A percentile compares a stretch with the other conserved stretches of the same genome.
Evolutionary conservation across 331 rosid genomes (phyloP).

Genomic region (Erythrophleum ivorense): DNA sequence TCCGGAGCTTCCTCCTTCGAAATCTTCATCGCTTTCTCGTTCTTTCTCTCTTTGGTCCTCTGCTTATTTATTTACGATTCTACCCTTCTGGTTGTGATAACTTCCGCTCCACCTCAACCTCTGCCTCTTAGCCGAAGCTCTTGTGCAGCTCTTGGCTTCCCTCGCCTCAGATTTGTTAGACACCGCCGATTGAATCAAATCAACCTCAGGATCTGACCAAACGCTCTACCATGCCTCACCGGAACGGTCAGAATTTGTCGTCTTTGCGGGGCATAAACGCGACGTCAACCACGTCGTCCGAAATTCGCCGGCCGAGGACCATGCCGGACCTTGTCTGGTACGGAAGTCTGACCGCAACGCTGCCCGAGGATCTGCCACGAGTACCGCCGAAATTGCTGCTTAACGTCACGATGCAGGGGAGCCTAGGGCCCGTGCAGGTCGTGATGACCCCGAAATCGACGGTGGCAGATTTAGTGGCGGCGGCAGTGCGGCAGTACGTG

Average conservation of each 20-base stretch:
- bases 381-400: constrained; percentile 66
- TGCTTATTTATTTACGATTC: constrained; percentile 38
- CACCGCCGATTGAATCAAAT: constrained; percentile 60
- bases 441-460: constrained; percentile 55
- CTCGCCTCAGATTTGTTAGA: constrained; percentile 57
- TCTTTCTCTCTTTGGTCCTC: not conserved
- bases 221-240: constrained; percentile 58
- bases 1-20: not conserved
- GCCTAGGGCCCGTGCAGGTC: constrained; percentile 71
- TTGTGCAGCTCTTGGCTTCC: constrained; percentile 70
- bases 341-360: constrained; percentile 24
- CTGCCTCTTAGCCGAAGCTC: constrained; percentile 54
- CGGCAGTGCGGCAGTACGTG: constrained; percentile 52
- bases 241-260: constrained; percentile 58
- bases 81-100: constrained; percentile 56
- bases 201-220: not conserved
- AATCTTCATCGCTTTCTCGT: not conserved
- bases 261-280: constrained; percentile 58
- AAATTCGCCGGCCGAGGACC: constrained; percentile 81
- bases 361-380: constrained; percentile 49
- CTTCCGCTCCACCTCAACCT: constrained; percentile 43
- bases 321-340: constrained; percentile 55
- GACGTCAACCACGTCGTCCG: not conserved
- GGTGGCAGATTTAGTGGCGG: constrained; percentile 56
- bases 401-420: constrained; percentile 70